Base-by-base conservation (phyloP, 2,329 filamentous ascomycete genomes). In the Pseudonectria buxi region DNA sequence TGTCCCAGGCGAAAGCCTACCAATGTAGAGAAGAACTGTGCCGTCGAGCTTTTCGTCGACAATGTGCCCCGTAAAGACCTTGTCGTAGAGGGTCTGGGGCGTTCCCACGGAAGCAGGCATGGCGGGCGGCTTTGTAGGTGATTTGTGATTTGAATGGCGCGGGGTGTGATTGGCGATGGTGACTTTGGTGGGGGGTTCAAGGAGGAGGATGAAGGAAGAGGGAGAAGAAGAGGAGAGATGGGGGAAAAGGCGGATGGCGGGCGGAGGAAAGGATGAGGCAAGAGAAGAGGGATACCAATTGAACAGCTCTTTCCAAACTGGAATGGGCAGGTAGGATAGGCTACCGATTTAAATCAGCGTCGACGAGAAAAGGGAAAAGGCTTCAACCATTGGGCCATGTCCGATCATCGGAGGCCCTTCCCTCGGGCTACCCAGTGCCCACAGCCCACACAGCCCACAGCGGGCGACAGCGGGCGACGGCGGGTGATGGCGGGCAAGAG, bases 41-140 rank as follows among this genome's bases (percentile, higher is more conserved):
- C 90, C 90, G 66, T 96, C 90, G 37, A 87, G 78, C 74, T 89
- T 86, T 76, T 94, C 85, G 57, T 95, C 86, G 58, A 98, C 89
- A 55, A 96, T 83, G 64, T 98, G 92, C 68, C 83, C 83, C 54
- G 86, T 78, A 55, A 96, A 83, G 65, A 96, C 89, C 80, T 96
- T 96, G 75, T 96, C 90, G 69, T 96, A 96, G 58, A 95, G 75
- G 53, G 89, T 95, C 65, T 81, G 81, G 36, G 86, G 86, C 47
- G 72, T 74, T 61, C 72, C 71, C 50, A 83, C 79, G 51, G 76
- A 77, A 57, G 72, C 76, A 59, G 87, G 87, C 87, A 94, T 94
- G 53, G 62, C 78, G 40, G 32, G 13, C n/a, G 7, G 27, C 13
- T 13, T n/a, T n/a, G n/a, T n/a, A n/a, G n/a, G 27, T 10, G 27